Evolutionary conservation across 2,329 filamentous ascomycete species (phyloP).

Genomic region (Aspergillus sergii): DNA sequence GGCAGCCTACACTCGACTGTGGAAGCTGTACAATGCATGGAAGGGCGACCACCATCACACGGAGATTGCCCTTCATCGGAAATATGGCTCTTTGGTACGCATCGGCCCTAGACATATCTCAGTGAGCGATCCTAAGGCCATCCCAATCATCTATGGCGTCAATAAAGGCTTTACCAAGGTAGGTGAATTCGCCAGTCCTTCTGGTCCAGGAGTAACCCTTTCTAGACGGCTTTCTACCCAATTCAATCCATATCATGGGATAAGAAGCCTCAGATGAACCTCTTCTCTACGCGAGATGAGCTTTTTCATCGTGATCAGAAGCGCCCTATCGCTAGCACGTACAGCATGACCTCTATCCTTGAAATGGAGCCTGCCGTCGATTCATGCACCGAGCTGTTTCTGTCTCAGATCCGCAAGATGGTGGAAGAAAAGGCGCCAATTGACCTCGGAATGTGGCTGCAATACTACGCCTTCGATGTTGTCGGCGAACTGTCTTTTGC

Average conservation of each 20-base stretch:
- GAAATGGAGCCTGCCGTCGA: constrained; percentile 30
- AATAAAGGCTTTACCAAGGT: constrained; percentile 10
- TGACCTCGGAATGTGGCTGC: constrained; percentile 24
- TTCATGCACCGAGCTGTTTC: constrained; percentile 25
- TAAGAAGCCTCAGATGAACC: constrained; percentile 24
- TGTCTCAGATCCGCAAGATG: constrained; percentile 17
- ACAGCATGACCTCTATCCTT: constrained; percentile 31
- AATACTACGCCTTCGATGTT: constrained; percentile 45
- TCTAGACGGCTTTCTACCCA: constrained; percentile 21
- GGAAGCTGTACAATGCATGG: constrained; percentile 24
- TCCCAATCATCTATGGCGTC: constrained; percentile 9
- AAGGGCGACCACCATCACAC: constrained; percentile 19
- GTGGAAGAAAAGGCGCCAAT: constrained; percentile 12
- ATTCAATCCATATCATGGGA: constrained; percentile 26
- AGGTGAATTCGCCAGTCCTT: neutral
- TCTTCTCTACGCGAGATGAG: constrained; percentile 26
- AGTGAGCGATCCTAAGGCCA: constrained; percentile 3
- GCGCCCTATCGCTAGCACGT: constrained; percentile 28
- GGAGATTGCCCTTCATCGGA: constrained; percentile 9
- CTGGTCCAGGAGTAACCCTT: neutral
- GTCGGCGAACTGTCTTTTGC: constrained; percentile 46
- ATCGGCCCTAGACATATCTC: constrained; percentile 13
- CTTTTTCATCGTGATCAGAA: constrained; percentile 22
- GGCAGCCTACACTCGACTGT: constrained; percentile 16
- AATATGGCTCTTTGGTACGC: constrained; percentile 9